Base-by-base conservation (phyloP, 352 stramenopile species). In the Pythium coloratum region DNA sequence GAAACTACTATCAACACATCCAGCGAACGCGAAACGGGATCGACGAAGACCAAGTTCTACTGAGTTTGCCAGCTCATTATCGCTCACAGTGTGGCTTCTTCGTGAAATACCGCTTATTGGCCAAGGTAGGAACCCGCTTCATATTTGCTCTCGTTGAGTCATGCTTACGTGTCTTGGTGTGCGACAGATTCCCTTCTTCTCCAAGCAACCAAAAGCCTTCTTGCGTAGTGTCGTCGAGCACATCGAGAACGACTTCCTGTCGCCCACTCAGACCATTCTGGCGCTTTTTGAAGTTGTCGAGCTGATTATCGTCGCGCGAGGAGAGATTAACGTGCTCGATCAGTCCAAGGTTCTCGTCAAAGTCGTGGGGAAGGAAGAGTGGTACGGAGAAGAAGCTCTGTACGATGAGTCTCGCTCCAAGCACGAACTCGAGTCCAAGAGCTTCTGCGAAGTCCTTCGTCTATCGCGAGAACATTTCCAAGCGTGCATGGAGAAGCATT, bases 1-100 rank as follows among this genome's bases (percentile, higher is more conserved):
- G 75, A 24, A 72, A 76, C 24, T 92, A 91, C 60, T 91, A 84
- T 34, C 79, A 88, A 42, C 89, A 90, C 49, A 87, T 92, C 70
- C 77, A 91, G 55, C 77, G 82, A 0, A 91, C 84, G 2, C 72
- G 84, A 1, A 88, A 71, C 14, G 68, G 71, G 1, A 44, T 73
- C 12, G 67, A 78, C 50, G 71, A 78, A 44, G 64, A 73, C 1
- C 67, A 58, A 6, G 57, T 75, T 5, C 44, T 78, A 1, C 2
- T 33, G 1, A 67, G 61, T 47, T 34, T 78, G 28, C 71, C 71
- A 14, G 20, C 26, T 0, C 71, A 75, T 18, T 78, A 78, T 47
- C 63, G 36, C 3, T 51, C 46, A 2, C 64, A 70, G 36, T 78
- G 71, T 24, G n/a, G 18, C 1, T 64, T 69, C 50, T 75, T 68